These are phyloP conservation scores for Caryocar brasiliense DNA, from an alignment of 441 rosid genomes.

Conservation along the genomic window DNA sequence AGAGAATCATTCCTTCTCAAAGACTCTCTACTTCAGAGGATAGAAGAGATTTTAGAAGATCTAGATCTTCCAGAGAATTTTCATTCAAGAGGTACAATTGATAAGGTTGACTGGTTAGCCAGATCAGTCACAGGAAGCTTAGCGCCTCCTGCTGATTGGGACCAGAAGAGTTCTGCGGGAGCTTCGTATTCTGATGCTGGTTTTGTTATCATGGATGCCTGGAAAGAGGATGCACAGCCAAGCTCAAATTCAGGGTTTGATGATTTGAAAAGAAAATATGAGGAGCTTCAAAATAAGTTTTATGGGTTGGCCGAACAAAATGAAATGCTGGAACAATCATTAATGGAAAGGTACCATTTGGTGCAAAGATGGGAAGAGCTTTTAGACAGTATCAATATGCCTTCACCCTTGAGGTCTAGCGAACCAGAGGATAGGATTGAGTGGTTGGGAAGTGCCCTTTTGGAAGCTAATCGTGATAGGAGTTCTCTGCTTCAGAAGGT, in stretches of 20 bases:
- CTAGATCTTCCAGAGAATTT: slow-evolving; percentile 90
- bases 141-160: slow-evolving; percentile 62
- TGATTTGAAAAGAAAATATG: slow-evolving; percentile 78
- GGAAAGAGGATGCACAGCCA: slow-evolving; percentile 76
- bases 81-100: slow-evolving; percentile 82
- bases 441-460: slow-evolving; percentile 74
- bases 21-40: slow-evolving; percentile 92
- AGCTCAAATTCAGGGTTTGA: slow-evolving; percentile 55
- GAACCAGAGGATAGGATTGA: slow-evolving; percentile 85
- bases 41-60: slow-evolving; percentile 95
- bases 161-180: slow-evolving; percentile 68
- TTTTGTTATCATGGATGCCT: slow-evolving; percentile 54
- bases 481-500: slow-evolving; percentile 59
- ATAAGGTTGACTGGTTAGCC: slow-evolving; percentile 94
- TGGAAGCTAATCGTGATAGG: slow-evolving; percentile 56
- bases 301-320: slow-evolving; percentile 97
- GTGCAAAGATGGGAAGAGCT: slow-evolving; percentile 95
- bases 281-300: slow-evolving; percentile 88
- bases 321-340: slow-evolving; percentile 98
- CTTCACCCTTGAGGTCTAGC: slow-evolving; percentile 57
- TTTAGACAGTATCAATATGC: slow-evolving; percentile 60
- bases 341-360: slow-evolving; percentile 80
- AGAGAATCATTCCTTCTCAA: slow-evolving; percentile 97
- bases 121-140: slow-evolving; percentile 63
- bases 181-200: slow-evolving; percentile 66